phyloP scores from a whole-genome alignment of 83 land plant genomes.

The Larix sibirica region DNA sequence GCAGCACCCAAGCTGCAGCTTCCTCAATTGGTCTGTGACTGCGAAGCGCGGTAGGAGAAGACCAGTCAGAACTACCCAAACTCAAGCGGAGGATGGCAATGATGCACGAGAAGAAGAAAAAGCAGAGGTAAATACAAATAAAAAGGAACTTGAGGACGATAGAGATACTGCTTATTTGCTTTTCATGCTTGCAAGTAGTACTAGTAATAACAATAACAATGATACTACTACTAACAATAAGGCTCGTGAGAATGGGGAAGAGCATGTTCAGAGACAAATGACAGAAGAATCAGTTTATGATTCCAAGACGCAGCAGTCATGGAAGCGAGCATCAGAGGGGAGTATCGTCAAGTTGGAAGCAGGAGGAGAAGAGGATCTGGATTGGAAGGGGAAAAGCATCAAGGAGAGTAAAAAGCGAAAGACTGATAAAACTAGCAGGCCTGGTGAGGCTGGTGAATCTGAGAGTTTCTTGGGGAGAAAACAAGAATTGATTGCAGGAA shows the following conservation, averaged over 20 bases:
- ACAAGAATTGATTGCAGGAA: neutral
- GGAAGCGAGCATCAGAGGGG: neutral
- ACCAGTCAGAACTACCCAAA: constrained; percentile 4
- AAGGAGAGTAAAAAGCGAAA: neutral
- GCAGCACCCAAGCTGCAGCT: neutral
- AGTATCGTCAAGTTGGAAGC: neutral
- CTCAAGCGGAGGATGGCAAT: neutral
- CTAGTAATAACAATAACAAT: neutral
- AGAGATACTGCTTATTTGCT: constrained; percentile 7
- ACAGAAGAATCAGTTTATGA: constrained; percentile 13
- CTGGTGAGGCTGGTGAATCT: neutral
- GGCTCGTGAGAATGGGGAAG: neutral
- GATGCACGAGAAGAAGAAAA: neutral
- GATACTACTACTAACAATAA: neutral
- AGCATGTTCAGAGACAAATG: neutral
- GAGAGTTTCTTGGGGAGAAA: neutral
- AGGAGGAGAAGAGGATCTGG: constrained; percentile 12
- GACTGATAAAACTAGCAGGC: neutral
- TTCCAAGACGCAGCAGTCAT: neutral
- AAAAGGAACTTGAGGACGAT: constrained; percentile 7
- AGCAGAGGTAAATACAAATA: neutral
- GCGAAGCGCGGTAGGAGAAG: constrained; percentile 12
- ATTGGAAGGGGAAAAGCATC: neutral
- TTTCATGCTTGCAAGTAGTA: constrained; percentile 13
- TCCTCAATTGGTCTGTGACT: constrained; percentile 11